These are phyloP conservation scores for Postia placenta DNA, from an alignment of 768 basidiomycete genomes.

Conservation along the genomic window DNA sequence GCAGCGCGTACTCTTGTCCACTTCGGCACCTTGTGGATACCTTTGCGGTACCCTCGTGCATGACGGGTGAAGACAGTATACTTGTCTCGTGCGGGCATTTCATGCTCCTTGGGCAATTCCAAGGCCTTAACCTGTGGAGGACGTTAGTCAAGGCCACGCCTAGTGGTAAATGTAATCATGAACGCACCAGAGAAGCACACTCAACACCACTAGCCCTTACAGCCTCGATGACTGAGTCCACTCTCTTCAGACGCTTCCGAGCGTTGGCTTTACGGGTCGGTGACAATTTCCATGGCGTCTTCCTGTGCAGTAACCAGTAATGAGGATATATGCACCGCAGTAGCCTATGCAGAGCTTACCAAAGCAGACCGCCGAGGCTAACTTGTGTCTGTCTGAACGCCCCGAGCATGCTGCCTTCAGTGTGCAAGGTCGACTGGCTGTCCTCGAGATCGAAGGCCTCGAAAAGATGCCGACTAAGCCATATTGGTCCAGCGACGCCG, in stretches of 20 bases:
- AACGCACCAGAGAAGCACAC: conserved; percentile 68
- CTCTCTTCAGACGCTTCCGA: conserved; percentile 81
- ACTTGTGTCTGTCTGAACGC: conserved; percentile 72
- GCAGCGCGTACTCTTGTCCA: conserved; percentile 73
- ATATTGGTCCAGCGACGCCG: neutral
- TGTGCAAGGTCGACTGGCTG: conserved; percentile 5
- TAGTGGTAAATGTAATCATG: neutral
- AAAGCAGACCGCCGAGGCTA: conserved; percentile 73
- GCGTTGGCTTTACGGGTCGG: conserved; percentile 89
- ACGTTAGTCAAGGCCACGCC: neutral
- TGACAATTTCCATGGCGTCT: conserved; percentile 91
- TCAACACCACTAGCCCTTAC: conserved; percentile 78
- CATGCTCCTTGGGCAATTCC: conserved; percentile 84
- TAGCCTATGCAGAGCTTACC: conserved; percentile 58
- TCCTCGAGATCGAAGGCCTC: conserved; percentile 3
- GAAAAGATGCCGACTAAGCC: conserved; percentile 20
- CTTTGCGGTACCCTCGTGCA: conserved; percentile 77
- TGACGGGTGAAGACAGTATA: conserved; percentile 84
- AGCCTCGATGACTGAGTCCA: conserved; percentile 89
- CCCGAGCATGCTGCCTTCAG: conserved; percentile 61
- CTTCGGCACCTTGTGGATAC: conserved; percentile 96
- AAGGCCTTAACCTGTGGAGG: conserved; percentile 60
- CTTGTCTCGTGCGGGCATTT: conserved; percentile 92
- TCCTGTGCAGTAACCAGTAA: conserved; percentile 45
- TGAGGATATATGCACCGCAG: neutral